Conservation (phyloP, 1,284 basidiomycete genomes). For the Ustilago hordei region DNA sequence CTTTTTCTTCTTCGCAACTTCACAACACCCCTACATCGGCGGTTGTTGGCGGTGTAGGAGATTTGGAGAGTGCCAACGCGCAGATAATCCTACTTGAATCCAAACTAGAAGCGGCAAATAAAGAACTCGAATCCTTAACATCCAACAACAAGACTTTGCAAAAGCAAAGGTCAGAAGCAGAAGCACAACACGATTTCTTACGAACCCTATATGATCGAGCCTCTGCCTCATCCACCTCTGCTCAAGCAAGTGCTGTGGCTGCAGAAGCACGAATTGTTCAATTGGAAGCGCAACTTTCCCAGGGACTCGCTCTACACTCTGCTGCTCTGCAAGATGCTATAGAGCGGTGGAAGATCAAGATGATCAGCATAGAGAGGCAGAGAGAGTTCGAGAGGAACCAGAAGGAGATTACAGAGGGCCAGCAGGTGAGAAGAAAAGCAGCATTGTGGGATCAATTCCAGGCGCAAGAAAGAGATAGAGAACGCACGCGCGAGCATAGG, state of each 20-base stretch:
- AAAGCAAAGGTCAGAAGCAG: slow-evolving; percentile 4
- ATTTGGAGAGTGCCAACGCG: slow-evolving; percentile 4
- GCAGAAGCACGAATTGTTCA: neutral
- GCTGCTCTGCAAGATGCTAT: slow-evolving; percentile 4
- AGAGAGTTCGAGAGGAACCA: slow-evolving; percentile 6
- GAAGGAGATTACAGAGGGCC: slow-evolving; percentile 6
- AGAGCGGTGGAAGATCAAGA: slow-evolving; percentile 17
- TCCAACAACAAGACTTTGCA: neutral
- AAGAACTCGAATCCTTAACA: slow-evolving; percentile 4
- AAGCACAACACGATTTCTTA: slow-evolving; percentile 37
- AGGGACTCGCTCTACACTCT: slow-evolving; percentile 26
- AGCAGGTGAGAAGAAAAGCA: slow-evolving; percentile 29
- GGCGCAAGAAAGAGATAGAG: slow-evolving; percentile 15
- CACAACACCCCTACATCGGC: neutral
- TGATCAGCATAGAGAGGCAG: slow-evolving; percentile 15
- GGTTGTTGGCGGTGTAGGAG: neutral
- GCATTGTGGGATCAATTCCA: slow-evolving; percentile 33
- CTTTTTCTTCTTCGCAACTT: neutral
- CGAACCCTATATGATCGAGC: slow-evolving; percentile 40
- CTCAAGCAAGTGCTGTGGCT: neutral
- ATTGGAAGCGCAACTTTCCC: slow-evolving; percentile 17
- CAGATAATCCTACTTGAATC: slow-evolving; percentile 5
- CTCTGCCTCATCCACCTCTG: slow-evolving; percentile 7
- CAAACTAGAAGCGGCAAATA: slow-evolving; percentile 8
- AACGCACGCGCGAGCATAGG: slow-evolving; percentile 13